Base-by-base conservation (phyloP, 2,329 filamentous ascomycete species). In the Fusarium hostae region DNA sequence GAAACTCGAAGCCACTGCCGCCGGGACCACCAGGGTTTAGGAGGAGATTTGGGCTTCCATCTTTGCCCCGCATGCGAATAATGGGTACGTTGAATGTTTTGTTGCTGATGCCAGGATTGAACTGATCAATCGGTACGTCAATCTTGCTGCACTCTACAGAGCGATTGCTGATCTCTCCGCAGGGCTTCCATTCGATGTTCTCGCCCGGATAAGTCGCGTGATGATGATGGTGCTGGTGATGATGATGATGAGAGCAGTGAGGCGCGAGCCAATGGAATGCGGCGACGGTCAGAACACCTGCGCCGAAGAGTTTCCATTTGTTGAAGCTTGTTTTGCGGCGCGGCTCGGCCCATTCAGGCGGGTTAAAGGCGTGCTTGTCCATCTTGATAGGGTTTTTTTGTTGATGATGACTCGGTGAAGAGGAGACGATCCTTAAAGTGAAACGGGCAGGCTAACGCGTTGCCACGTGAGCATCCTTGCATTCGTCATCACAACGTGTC, bases 21-120 rank as follows among this genome's bases (percentile, higher is more conserved):
- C 85, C 86, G 1, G 86, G 85, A 0, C 86, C 85, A 44, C 85
- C 85, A 0, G 84, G 84, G 66, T 86, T 86, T 18, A 86, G 74
- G 1, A 87, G 71, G 22, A 87, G 72, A 52, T 84, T 84, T 48
- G 80, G 77, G 16, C 81, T 84, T 15, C 82, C 81, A n/a, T 83
- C 80, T 35, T 77, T 78, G 24, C 81, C 83, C 26, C 84, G 81
- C 62, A 85, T 63, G n/a, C 85, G 82, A 20, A 85, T 78, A 6
- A 87, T 74, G 8, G 85, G 82, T 48, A 86, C 79, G 44, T 74
- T 80, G 66, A 86, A 86, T 10, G 78, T 82, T 72, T 82, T 81
- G 73, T 79, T 70, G 34, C 72, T 74, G 1, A 77, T 76, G 22
- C 78, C 55, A 1, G 72, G 68, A 68, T 79, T 77, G 70, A 85